Evolutionary conservation across 139 green algal species (phyloP).

Genomic region (Chlorella sp.): DNA sequence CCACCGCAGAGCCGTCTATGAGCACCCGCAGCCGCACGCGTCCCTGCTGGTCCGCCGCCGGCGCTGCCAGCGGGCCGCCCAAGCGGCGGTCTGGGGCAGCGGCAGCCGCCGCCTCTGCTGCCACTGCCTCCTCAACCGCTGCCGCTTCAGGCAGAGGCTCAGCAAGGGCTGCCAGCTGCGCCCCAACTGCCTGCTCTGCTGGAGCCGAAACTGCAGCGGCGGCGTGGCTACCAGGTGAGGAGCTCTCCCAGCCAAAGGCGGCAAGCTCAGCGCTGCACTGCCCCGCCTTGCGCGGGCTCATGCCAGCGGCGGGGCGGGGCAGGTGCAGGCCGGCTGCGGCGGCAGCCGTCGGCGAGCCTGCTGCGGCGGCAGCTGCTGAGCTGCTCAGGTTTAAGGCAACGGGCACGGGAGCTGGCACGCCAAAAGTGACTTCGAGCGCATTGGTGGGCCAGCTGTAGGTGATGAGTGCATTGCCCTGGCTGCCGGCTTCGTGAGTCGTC

Average conservation of each 20-base stretch:
- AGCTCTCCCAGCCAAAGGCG: background rate
- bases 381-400: background rate
- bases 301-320: background rate
- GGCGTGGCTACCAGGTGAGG: background rate
- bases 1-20: conserved; percentile 80
- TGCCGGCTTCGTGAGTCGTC: conserved; percentile 67
- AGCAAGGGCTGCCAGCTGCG: conserved; percentile 10
- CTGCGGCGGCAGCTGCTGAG: background rate
- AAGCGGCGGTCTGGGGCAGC: conserved; percentile 34
- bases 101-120: background rate
- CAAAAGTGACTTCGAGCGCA: conserved; percentile 59
- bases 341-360: background rate
- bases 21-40: conserved; percentile 76
- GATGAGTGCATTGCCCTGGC: conserved; percentile 78
- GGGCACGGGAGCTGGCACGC: conserved; percentile 26
- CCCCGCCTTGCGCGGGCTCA: background rate
- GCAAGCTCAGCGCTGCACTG: background rate
- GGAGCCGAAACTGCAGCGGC: background rate
- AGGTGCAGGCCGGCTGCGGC: background rate
- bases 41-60: conserved; percentile 23
- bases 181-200: background rate
- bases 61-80: conserved; percentile 64
- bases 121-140: background rate
- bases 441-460: conserved; percentile 77
- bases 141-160: conserved; percentile 7